Percentiles rank a stretch among this genome's conserved stretches.
phyloP scores from a whole-genome alignment of 345 rosid species.

The Aquilaria yunnanensis region DNA sequence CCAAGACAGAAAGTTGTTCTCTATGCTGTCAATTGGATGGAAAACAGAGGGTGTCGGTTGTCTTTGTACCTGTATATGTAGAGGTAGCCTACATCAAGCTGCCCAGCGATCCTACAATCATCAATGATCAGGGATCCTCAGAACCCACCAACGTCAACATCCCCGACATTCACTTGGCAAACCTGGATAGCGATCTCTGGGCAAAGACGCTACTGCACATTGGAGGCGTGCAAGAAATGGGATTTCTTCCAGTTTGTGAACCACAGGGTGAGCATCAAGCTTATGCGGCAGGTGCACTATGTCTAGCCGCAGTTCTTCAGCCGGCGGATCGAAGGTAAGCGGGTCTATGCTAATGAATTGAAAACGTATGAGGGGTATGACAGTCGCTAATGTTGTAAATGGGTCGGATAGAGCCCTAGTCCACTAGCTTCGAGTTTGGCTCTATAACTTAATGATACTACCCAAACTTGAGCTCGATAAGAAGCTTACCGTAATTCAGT shows the following conservation, averaged over 20 bases:
- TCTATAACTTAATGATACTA: no score
- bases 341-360: constrained; percentile 62
- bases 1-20: no score
- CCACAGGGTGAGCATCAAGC: constrained; percentile 63
- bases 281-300: constrained; percentile 45
- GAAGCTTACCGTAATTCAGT: no score
- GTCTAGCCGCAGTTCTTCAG: constrained; percentile 71
- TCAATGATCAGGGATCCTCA: background rate
- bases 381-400: constrained; percentile 29
- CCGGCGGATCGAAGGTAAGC: constrained; percentile 57
- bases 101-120: constrained; percentile 35
- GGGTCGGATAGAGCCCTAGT: no score
- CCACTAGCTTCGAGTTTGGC: no score
- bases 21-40: no score
- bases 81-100: constrained; percentile 45
- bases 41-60: no score
- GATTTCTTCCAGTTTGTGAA: constrained; percentile 89
- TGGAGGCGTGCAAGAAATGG: constrained; percentile 67
- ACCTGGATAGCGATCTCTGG: constrained; percentile 14
- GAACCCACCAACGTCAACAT: constrained; percentile 24
- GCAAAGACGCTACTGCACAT: constrained; percentile 23
- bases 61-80: no score
- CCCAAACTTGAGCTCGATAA: no score
- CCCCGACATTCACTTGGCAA: constrained; percentile 53
- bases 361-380: constrained; percentile 88